Evolutionary conservation across 208 protist genomes (phyloP).

Genomic region (Vickermania spadyakhi): DNA sequence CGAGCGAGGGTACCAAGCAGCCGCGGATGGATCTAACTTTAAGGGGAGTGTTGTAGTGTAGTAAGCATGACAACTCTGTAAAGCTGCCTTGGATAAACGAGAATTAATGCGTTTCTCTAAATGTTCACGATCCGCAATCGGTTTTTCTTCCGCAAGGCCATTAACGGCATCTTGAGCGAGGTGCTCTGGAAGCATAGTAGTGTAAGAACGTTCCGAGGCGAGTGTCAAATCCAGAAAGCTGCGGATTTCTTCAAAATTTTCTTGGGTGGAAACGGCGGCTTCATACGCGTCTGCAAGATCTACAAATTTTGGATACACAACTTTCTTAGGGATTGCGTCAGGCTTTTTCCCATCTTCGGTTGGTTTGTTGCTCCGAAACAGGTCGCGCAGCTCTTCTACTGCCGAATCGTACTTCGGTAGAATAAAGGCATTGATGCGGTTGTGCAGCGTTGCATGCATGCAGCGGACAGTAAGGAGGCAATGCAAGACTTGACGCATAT

Average conservation of each 20-base stretch:
- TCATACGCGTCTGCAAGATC: slow-evolving; percentile 65
- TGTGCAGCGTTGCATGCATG: slow-evolving; percentile 21
- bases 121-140: slow-evolving; percentile 14
- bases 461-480: slow-evolving; percentile 36
- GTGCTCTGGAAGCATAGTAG: slow-evolving; percentile 24
- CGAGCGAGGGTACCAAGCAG: slow-evolving; percentile 40
- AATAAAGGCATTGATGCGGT: slow-evolving; percentile 20
- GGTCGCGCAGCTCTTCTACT: slow-evolving; percentile 26
- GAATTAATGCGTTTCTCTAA: slow-evolving; percentile 15
- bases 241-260: slow-evolving; percentile 38
- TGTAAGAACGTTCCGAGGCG: slow-evolving; percentile 26
- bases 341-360: slow-evolving; percentile 2
- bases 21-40: slow-evolving; percentile 20
- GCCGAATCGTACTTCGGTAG: slow-evolving; percentile 33
- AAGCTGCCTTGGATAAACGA: slow-evolving; percentile 10
- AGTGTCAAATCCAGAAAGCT: slow-evolving; percentile 37
- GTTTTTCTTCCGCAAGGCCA: slow-evolving; percentile 3
- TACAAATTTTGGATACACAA: slow-evolving; percentile 65
- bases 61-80: slow-evolving; percentile 19
- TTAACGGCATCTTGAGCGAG: slow-evolving; percentile 34
- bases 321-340: slow-evolving; percentile 32
- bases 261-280: slow-evolving; percentile 20
- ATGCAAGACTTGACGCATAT: slow-evolving; percentile 40
- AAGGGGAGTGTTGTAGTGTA: slow-evolving; percentile 25
- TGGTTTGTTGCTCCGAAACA: slow-evolving; percentile 14